Evolutionary conservation across 2,329 filamentous ascomycete genomes (phyloP).

Genomic region (Cladosporium oxysporum): DNA sequence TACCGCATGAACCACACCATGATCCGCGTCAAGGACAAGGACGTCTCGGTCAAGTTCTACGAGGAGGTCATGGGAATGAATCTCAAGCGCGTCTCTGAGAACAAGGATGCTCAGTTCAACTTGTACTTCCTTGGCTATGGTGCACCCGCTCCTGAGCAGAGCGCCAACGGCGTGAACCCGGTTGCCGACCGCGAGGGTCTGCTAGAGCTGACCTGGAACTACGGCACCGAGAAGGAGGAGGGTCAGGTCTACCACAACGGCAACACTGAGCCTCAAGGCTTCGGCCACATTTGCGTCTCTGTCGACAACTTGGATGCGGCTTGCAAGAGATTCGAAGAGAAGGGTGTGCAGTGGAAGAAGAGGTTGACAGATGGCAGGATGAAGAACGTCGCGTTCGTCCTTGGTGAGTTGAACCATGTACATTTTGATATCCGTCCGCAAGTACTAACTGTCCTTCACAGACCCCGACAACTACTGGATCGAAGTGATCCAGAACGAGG

Average conservation of each 20-base stretch:
- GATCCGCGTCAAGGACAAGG: constrained; percentile 78
- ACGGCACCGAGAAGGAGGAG: constrained; percentile 80
- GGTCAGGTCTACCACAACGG: constrained; percentile 88
- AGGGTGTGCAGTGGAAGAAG: constrained; percentile 91
- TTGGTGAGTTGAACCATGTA: constrained; percentile 50
- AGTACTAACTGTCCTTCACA: constrained; percentile 21
- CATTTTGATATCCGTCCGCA: neutral
- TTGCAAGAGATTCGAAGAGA: constrained; percentile 79
- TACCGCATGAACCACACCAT: constrained; percentile 90
- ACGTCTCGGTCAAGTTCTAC: constrained; percentile 52
- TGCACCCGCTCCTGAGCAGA: constrained; percentile 48
- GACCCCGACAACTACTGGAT: constrained; percentile 83
- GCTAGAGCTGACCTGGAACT: constrained; percentile 86
- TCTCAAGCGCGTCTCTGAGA: constrained; percentile 72
- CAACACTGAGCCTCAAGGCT: constrained; percentile 88
- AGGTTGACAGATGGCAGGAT: constrained; percentile 83
- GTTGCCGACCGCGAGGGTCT: constrained; percentile 75
- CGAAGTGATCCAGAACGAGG: constrained; percentile 75
- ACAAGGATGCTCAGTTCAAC: constrained; percentile 72
- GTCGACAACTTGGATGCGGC: constrained; percentile 89
- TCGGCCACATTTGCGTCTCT: constrained; percentile 85
- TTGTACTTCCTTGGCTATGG: constrained; percentile 89
- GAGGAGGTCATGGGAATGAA: constrained; percentile 87
- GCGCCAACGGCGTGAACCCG: constrained; percentile 58
- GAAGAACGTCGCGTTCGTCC: constrained; percentile 90